Evolutionary conservation across 2,329 filamentous ascomycete genomes (phyloP).

Genomic region (Fusarium sp.): DNA sequence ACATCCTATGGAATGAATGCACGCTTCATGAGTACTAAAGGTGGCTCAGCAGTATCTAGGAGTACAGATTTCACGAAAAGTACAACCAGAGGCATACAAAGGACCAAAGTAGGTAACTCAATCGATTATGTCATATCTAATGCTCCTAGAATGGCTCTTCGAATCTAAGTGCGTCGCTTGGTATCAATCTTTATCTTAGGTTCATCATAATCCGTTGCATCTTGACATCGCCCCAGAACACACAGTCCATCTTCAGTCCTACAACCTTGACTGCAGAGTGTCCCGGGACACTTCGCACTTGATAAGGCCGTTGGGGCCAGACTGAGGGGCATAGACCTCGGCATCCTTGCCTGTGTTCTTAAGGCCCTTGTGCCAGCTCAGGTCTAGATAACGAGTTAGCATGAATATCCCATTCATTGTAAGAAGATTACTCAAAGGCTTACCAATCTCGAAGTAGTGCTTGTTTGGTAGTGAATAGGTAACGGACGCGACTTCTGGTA

Average conservation of each 20-base stretch:
- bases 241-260: slow-evolving; percentile 16
- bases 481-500: slow-evolving; percentile 79
- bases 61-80: neutral
- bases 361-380: slow-evolving; percentile 95
- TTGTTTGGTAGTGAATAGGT: slow-evolving; percentile 95
- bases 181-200: slow-evolving; percentile 36
- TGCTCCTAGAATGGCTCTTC: slow-evolving; percentile 6
- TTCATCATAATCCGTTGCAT: slow-evolving; percentile 41
- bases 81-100: neutral
- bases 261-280: slow-evolving; percentile 41
- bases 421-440: slow-evolving; percentile 54
- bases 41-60: neutral
- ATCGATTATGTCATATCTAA: slow-evolving; percentile 10
- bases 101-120: neutral
- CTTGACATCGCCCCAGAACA: slow-evolving; percentile 20
- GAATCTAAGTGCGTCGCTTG: slow-evolving; percentile 33
- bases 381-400: slow-evolving; percentile 68
- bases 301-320: slow-evolving; percentile 94
- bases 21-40: too few relatives aligned
- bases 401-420: slow-evolving; percentile 2
- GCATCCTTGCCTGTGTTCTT: slow-evolving; percentile 97
- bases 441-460: slow-evolving; percentile 97
- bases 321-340: slow-evolving; percentile 95
- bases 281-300: slow-evolving; percentile 86
- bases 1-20: too few relatives aligned